A percentile compares a stretch with the other conserved stretches of the same genome.
Conservation (phyloP, 2,329 filamentous ascomycete genomes). For the Fusarium algeriense region DNA sequence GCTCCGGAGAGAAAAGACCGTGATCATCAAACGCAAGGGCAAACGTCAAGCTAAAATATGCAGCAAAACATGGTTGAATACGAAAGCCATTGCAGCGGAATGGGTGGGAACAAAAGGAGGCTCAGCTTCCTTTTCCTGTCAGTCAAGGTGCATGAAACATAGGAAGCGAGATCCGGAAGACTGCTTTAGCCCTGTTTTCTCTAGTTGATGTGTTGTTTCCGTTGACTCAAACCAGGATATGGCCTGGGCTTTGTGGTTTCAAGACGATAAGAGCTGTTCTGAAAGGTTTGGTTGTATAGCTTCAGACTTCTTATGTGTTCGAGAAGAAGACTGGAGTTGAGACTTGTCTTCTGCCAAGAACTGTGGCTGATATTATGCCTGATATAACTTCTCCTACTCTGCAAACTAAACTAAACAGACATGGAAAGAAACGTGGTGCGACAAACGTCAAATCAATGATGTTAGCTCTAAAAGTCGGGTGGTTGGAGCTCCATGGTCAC, state of each 20-base stretch:
- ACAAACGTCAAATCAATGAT: conserved; percentile 13
- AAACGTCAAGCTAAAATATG: background rate
- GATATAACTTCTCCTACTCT: background rate
- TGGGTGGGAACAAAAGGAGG: conserved; percentile 33
- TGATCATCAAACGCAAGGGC: background rate
- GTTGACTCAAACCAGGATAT: conserved; percentile 30
- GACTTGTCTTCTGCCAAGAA: background rate
- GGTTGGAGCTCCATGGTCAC: conserved; percentile 21
- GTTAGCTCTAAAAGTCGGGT: conserved; percentile 28
- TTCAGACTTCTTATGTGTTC: background rate
- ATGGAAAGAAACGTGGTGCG: conserved; percentile 13
- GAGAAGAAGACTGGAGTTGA: background rate
- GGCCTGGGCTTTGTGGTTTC: conserved; percentile 38
- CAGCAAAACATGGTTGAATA: conserved; percentile 28
- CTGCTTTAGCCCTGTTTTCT: conserved; percentile 10
- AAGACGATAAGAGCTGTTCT: background rate
- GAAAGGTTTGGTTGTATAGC: conserved; percentile 6
- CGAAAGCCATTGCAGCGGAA: conserved; percentile 36
- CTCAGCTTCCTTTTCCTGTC: conserved; percentile 17
- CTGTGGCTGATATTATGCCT: background rate
- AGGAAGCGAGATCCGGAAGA: conserved; percentile 19
- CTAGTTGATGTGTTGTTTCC: conserved; percentile 26
- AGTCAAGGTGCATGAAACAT: conserved; percentile 21
- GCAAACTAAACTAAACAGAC: background rate
- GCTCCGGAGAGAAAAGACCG: background rate